Evolutionary conservation across 495 filamentous ascomycete species (phyloP).

Genomic region (Xylaria acuta): DNA sequence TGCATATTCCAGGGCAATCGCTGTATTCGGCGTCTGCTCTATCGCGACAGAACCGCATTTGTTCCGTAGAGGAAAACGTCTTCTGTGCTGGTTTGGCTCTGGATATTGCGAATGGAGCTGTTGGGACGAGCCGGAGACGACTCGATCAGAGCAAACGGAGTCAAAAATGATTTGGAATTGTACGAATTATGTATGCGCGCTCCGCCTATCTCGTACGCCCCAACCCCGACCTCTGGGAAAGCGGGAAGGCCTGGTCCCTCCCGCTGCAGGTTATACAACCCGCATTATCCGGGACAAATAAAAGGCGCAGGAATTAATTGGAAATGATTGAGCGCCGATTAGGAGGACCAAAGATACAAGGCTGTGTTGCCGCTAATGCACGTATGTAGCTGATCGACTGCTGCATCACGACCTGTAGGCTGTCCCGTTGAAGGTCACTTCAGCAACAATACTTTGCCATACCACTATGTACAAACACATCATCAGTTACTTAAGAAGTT

Average conservation of each 20-base stretch:
- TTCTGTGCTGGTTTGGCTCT: background rate
- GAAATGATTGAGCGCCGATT: slow-evolving; percentile 4
- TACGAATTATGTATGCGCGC: slow-evolving; percentile 1
- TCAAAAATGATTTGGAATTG: slow-evolving; percentile 15
- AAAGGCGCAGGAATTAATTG: background rate
- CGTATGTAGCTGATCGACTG: background rate
- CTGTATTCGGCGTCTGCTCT: background rate
- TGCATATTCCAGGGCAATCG: background rate
- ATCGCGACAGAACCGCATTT: background rate
- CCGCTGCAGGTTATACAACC: background rate
- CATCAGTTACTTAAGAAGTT: too few species aligned
- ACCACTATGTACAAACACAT: background rate
- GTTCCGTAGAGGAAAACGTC: background rate
- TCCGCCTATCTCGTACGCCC: background rate
- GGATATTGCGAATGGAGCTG: background rate
- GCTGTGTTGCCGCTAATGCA: background rate
- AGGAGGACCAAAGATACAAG: background rate
- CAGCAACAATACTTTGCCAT: background rate
- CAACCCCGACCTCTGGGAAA: background rate
- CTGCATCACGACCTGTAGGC: background rate
- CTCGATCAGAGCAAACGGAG: background rate
- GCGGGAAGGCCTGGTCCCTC: background rate
- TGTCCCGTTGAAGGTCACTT: background rate
- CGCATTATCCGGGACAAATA: background rate
- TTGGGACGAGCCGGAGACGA: background rate